Base-by-base conservation (phyloP, 2,329 filamentous ascomycete genomes). In the Clarireedia monteithiana region DNA sequence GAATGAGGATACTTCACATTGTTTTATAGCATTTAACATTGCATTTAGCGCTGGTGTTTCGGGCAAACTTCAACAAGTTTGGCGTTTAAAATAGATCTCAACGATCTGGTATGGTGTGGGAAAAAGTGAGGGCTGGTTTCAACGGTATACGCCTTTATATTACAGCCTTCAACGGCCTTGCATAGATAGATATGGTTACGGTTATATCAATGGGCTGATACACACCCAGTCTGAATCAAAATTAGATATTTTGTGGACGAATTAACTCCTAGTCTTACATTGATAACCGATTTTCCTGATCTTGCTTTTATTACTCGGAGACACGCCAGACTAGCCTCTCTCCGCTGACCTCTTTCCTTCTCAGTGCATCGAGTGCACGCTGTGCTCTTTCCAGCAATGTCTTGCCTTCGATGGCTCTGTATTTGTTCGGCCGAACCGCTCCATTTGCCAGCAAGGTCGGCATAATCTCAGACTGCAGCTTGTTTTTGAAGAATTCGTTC, bases 401-500 rank as follows among this genome's bases (percentile, higher is more conserved):
- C 44, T 65, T 58, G 0, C 72, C 75, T 52, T 76, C 74, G 5
- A 76, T 67, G 34, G 75, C 65, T 12, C 63, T 65, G 55, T 71
- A 65, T 38, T 62, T 67, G 62, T 77, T 75, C 10, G 74, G 73
- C 61, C 69, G 69, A 4, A 77, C 68, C 5, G 71, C 63, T 0
- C 72, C 67, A 12, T 70, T 55, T 6, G 64, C 68, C 34, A 78
- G 50, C n/a, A 68, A 39, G 0, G 40, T 58, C 5, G 63, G 63
- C 53, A 68, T 64, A 30, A 67, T 66, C 24, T 56, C 58, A 3
- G 60, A 40, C 50, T 67, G 65, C 4, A 68, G 55, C 12, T 61
- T 46, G 6, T 63, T 53, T 38, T 76, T 80, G 68, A 82, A 78
- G 45, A 78, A 73, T 15, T 76, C 70, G 59, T 84, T 82, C 76